Base-by-base conservation (phyloP, 805 yeast genomes). In the Hanseniaspora lachancei region DNA sequence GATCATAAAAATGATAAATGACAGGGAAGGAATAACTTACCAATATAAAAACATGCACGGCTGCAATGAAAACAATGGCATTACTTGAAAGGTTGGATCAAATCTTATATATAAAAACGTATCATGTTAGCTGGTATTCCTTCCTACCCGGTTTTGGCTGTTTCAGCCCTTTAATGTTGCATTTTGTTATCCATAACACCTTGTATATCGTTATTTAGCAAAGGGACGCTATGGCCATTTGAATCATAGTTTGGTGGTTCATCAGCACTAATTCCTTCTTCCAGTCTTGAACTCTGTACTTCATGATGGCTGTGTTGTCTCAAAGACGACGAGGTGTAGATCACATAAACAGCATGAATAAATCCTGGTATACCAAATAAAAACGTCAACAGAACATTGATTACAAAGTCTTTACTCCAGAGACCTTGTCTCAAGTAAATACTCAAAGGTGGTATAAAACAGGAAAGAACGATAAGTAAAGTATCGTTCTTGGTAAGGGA, bases 401-500 rank as follows among this genome's bases (percentile, higher is more conserved):
- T 64, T 46, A 80, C 67, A 20, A 75, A 64, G 51, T 84, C 86
- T 34, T 70, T 63, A 2, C 82, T 72, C 62, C 79, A 79, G 16
- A 77, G 54, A 0, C 93, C 93, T 48, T 79, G 69, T 64, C 89
- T 75, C 35, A 82, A 72, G 66, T 80, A 68, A 12, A 85, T 88
- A 0, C 89, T 84, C 12, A 84, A 70, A 0, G 93, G 91, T 2
- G 95, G 93, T 63, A 82, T 73, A 54, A 84, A 72, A 49, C 83
- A 74, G 2, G 87, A 81, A 3, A 56, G 7, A 2, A 46, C n/a
- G 3, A 40, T 23, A 24, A 56, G 43, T 2, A 56, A 5, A 5
- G 48, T 5, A 20, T 56, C 58, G 38, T 51, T 36, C 38, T 56
- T 56, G 4, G 52, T 56, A 18, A 51, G 18, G 24, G 54, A 51